phyloP scores from a whole-genome alignment of 345 rosid species.

The Eucalyptus cloeziana region DNA sequence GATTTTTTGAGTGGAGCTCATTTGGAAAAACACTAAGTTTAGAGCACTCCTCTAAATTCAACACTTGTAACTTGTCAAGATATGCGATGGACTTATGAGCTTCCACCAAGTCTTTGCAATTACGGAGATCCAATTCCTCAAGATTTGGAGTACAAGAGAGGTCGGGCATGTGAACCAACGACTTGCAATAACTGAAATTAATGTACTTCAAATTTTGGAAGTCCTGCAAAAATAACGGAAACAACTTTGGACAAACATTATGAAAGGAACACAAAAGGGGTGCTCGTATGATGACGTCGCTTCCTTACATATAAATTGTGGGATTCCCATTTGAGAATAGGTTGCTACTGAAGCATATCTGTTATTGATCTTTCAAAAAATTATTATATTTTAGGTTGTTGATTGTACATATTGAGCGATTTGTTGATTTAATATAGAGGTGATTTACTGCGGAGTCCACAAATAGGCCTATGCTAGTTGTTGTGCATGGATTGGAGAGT shows the following conservation, averaged over 20 bases:
- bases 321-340: not conserved
- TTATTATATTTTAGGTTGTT: no score
- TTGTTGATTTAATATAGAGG: not conserved
- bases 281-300: not conserved
- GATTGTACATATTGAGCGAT: not conserved
- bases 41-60: accelerated
- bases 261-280: not conserved
- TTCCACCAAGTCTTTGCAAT: not conserved
- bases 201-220: not conserved
- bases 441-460: accelerated
- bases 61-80: not conserved
- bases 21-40: not conserved
- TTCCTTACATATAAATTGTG: no score
- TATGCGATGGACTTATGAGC: not conserved
- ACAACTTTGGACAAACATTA: not conserved
- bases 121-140: accelerated
- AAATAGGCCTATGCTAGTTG: not conserved
- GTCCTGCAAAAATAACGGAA: not conserved
- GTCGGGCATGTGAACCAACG: not conserved
- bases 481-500: not conserved
- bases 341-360: not conserved
- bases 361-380: not conserved
- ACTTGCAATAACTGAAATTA: accelerated
- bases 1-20: not conserved
- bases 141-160: not conserved